Evolutionary conservation across 106 monocot species (phyloP), one percentile per base, ranked within the genome.

Genomic region (Vanilla planifolia): DNA sequence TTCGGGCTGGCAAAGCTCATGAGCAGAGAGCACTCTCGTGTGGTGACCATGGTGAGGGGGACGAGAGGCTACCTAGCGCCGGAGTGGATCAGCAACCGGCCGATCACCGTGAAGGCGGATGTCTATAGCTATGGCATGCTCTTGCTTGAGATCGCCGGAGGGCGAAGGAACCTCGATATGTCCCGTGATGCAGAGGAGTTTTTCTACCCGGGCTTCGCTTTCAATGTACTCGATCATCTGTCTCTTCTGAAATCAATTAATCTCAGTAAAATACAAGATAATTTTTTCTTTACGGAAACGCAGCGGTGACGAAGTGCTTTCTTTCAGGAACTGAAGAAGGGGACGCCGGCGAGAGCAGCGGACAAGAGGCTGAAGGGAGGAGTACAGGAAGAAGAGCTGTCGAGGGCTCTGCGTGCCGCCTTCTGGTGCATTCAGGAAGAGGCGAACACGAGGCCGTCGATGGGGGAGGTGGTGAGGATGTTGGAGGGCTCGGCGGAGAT

Each of bases 401-500:
- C 40, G 16, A 39, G 75, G 39, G 78, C 69, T 6, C 47, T 67
- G 14, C 52, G 29, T 5, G 52, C 61, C 1, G 81, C 81, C 2
- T 71, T 78, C n/a, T 86, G 86, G 86, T 86, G 86, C 72, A 82
- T 86, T 14, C 86, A 86, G 65, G 86, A 86, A 13, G 69, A 81
- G 3, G 71, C 66, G 32, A 59, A n/a, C 36, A 24, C 43, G 48
- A 69, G 86, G 71, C 81, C 81, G 8, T 72, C 81, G 4, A 86
- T 86, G 86, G 72, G 68, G 1, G 62, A 56, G 22, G 86, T 86
- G 32, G 75, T 78, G 10, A 81, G 65, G 59, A 81, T 86, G 71
- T 46, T 86, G 55, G 81, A 86, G 63, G 86, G 81, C 15, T 65
- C 70, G 13, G 78, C 72, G 8, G 78, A 62, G 23, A 75, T 81